Percentiles rank a stretch among this genome's conserved stretches.
Conservation (phyloP, 495 filamentous ascomycete species). For the Talaromyces stipitatus region DNA sequence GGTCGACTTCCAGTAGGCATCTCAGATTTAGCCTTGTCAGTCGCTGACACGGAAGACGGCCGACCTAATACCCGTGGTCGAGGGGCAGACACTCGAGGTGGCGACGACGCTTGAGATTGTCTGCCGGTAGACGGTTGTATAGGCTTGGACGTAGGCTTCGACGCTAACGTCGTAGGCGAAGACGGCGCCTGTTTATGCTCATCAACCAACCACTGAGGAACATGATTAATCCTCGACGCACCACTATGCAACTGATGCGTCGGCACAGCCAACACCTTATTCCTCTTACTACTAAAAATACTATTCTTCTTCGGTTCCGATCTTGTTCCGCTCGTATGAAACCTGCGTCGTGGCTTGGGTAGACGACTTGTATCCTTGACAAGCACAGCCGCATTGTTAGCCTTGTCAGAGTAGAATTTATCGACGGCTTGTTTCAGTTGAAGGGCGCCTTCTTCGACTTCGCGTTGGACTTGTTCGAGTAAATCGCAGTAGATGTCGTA, state of each 20-base stretch:
- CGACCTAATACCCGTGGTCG: neutral
- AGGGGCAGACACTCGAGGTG: neutral
- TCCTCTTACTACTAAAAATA: constrained; percentile 32
- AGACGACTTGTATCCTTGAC: constrained; percentile 23
- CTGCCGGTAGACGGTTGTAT: neutral
- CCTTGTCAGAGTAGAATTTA: constrained; percentile 41
- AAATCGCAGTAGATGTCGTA: constrained; percentile 55
- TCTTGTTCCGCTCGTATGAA: constrained; percentile 12
- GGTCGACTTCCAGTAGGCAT: neutral
- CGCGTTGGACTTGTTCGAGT: constrained; percentile 31
- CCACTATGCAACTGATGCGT: constrained; percentile 31
- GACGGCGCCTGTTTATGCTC: constrained; percentile 25
- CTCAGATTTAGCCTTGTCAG: neutral
- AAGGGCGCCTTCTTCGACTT: constrained; percentile 40
- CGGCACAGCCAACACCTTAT: constrained; percentile 29
- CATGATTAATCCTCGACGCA: constrained; percentile 28
- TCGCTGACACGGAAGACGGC: neutral
- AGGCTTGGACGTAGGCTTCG: neutral
- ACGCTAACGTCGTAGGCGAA: neutral
- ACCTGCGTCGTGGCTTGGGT: constrained; percentile 18
- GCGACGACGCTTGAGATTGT: neutral
- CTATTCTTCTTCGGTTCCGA: constrained; percentile 19
- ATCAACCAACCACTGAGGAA: constrained; percentile 35
- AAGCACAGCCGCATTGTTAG: constrained; percentile 37
- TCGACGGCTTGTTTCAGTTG: constrained; percentile 41